phyloP scores from a whole-genome alignment of 2,329 filamentous ascomycete species.

The Diaporthe sp. region DNA sequence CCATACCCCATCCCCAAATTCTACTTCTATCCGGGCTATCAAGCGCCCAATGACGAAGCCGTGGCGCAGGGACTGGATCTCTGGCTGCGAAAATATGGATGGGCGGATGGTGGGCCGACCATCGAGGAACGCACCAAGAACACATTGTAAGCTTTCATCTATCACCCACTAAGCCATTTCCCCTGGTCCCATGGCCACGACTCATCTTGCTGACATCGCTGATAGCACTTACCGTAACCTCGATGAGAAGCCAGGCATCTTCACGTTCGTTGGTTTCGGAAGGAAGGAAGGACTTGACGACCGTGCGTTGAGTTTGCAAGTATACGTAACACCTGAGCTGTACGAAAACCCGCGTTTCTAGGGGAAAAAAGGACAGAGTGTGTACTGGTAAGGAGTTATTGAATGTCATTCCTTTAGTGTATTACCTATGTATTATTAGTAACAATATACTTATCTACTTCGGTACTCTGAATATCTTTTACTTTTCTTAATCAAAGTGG shows the following conservation, averaged over 20 bases:
- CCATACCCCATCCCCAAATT: slow-evolving; percentile 24
- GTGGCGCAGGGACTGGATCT: slow-evolving; percentile 24
- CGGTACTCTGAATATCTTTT: not conserved
- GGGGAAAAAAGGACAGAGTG: not conserved
- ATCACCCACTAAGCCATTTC: not conserved
- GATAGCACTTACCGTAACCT: slow-evolving; percentile 5
- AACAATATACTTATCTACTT: not conserved
- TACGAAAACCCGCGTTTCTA: slow-evolving; percentile 23
- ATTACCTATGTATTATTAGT: not conserved
- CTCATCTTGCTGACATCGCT: not conserved
- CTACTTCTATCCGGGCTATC: slow-evolving; percentile 9
- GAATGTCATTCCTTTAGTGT: not conserved
- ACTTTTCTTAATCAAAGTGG: not conserved
- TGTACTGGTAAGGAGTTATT: not conserved
- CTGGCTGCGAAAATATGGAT: slow-evolving; percentile 28
- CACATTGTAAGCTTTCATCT: not conserved
- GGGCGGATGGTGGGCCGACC: not conserved
- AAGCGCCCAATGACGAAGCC: slow-evolving; percentile 8
- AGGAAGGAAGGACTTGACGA: slow-evolving; percentile 19
- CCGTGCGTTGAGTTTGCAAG: slow-evolving; percentile 25
- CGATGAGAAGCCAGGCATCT: slow-evolving; percentile 22
- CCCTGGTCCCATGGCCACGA: not conserved
- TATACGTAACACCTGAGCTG: slow-evolving; percentile 26
- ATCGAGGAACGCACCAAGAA: slow-evolving; percentile 5
- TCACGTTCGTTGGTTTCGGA: slow-evolving; percentile 7